Percentiles rank a stretch among this genome's conserved stretches.
These are phyloP conservation scores for Jamesozyma rosinii DNA, from an alignment of 805 yeast genomes.

Conservation along the genomic window DNA sequence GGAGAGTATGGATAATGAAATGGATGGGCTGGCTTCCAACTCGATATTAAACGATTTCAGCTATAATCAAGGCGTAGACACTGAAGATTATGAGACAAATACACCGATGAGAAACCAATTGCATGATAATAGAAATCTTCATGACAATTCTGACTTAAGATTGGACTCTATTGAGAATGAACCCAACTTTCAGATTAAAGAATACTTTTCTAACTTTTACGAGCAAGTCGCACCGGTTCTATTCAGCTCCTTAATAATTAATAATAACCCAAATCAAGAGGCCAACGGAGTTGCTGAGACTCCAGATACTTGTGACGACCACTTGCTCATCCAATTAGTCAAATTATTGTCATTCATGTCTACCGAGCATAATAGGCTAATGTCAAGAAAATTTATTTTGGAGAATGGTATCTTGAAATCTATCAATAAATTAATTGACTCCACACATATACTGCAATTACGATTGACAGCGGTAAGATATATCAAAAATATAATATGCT, in stretches of 20 bases:
- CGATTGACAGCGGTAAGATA: slow-evolving; percentile 63
- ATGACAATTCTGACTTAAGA: slow-evolving; percentile 1
- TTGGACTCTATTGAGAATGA: slow-evolving; percentile 7
- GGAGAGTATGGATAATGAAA: slow-evolving; percentile 12
- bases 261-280: slow-evolving; percentile 12
- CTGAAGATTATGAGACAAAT: background rate
- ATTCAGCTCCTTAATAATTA: slow-evolving; percentile 39
- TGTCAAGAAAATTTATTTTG: slow-evolving; percentile 55
- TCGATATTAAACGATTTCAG: slow-evolving; percentile 5
- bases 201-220: slow-evolving; percentile 49
- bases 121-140: background rate
- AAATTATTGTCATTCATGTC: slow-evolving; percentile 64
- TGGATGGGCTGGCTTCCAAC: background rate
- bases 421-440: slow-evolving; percentile 40
- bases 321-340: slow-evolving; percentile 49
- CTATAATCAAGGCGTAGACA: slow-evolving; percentile 3
- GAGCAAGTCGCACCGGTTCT: slow-evolving; percentile 48
- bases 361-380: slow-evolving; percentile 47
- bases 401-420: slow-evolving; percentile 51
- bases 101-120: background rate
- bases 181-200: slow-evolving; percentile 18
- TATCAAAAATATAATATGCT: slow-evolving; percentile 48
- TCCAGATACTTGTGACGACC: slow-evolving; percentile 29
- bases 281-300: background rate
- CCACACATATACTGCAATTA: slow-evolving; percentile 37